Percentiles rank a stretch among this genome's conserved stretches.
Conservation (phyloP, 768 basidiomycete species). For the Russula compacta region DNA sequence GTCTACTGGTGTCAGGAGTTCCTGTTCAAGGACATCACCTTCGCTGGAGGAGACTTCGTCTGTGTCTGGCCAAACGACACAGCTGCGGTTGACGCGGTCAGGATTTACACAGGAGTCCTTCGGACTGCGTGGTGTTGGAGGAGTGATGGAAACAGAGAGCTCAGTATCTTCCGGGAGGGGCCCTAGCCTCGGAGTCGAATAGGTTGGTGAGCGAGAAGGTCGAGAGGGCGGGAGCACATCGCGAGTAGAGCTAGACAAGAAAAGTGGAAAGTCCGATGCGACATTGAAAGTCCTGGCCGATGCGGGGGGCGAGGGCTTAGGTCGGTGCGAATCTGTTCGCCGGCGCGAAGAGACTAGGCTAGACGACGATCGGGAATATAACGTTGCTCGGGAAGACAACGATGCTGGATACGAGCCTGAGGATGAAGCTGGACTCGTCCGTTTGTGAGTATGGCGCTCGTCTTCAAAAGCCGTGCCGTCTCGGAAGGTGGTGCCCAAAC, state of each 20-base stretch:
- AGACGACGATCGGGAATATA: background rate
- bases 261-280: conserved; percentile 18
- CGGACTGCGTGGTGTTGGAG: conserved; percentile 21
- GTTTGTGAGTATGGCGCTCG: background rate
- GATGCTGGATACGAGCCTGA: background rate
- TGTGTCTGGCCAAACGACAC: conserved; percentile 20
- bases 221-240: conserved; percentile 11
- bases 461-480: background rate
- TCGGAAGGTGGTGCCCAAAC: background rate
- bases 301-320: background rate
- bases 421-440: background rate
- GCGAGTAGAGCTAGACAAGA: conserved; percentile 14
- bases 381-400: background rate
- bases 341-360: background rate
- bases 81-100: conserved; percentile 23
- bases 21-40: conserved; percentile 5
- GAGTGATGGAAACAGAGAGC: conserved; percentile 21
- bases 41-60: conserved; percentile 9
- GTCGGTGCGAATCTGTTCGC: background rate
- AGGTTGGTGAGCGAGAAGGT: conserved; percentile 14
- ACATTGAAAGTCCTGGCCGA: conserved; percentile 11
- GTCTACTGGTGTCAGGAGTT: conserved; percentile 3
- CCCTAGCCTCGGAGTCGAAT: conserved; percentile 28
- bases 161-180: conserved; percentile 47
- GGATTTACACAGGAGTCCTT: conserved; percentile 19